phyloP scores from a whole-genome alignment of 306 rosid genomes.

The Quercus parvula region DNA sequence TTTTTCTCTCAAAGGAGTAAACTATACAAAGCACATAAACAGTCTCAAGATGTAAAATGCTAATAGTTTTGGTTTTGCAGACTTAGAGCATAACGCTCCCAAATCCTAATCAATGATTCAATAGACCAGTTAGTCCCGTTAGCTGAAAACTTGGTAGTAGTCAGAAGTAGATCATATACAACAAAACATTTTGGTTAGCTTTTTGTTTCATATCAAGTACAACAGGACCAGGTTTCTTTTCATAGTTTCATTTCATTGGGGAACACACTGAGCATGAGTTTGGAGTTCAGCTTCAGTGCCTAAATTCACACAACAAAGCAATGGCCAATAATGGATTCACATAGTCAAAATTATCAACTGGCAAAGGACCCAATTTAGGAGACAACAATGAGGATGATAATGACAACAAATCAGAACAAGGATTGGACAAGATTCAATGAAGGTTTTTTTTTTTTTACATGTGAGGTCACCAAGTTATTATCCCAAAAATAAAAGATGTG shows the following conservation, averaged over 20 bases:
- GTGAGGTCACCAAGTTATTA: background rate
- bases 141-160: background rate
- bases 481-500: background rate
- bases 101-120: too few relatives aligned
- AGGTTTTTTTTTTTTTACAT: background rate
- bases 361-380: conserved; percentile 20
- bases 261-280: background rate
- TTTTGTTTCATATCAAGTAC: background rate
- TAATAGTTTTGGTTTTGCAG: too few relatives aligned
- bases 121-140: background rate
- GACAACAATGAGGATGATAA: conserved; percentile 17
- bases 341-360: conserved; percentile 23
- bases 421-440: background rate
- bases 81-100: too few relatives aligned
- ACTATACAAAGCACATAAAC: too few relatives aligned
- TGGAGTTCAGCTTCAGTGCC: too few relatives aligned
- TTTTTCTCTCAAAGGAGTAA: too few relatives aligned
- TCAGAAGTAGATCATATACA: background rate
- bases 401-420: conserved; percentile 10
- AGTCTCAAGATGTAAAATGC: too few relatives aligned
- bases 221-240: background rate
- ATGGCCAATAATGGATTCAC: conserved; percentile 27
- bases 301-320: too few relatives aligned
- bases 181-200: background rate
- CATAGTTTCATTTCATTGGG: background rate